Conservation (phyloP, 495 filamentous ascomycete species). For the Hyaloscypha hepaticicola region DNA sequence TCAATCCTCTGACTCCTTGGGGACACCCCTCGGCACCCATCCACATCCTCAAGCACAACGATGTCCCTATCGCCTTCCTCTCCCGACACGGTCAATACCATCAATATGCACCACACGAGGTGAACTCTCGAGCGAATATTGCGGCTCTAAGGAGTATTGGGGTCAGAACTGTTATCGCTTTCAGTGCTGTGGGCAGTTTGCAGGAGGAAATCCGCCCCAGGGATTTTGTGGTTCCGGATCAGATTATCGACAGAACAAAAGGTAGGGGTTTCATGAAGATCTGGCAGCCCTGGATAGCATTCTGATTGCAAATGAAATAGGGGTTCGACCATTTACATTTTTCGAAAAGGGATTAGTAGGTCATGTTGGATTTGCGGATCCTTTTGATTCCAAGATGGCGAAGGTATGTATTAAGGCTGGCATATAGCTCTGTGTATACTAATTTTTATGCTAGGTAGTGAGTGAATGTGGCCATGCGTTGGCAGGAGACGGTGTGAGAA, state of each 20-base stretch:
- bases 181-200: slow-evolving; percentile 91
- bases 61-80: slow-evolving; percentile 86
- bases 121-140: slow-evolving; percentile 89
- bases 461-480: slow-evolving; percentile 69
- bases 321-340: slow-evolving; percentile 83
- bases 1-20: slow-evolving; percentile 83
- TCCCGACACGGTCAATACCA: slow-evolving; percentile 89
- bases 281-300: background rate
- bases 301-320: slow-evolving; percentile 7
- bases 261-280: slow-evolving; percentile 45
- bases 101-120: slow-evolving; percentile 87
- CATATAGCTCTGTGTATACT: background rate
- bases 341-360: slow-evolving; percentile 93
- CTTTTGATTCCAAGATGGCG: slow-evolving; percentile 79
- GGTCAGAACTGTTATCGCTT: slow-evolving; percentile 86
- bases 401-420: slow-evolving; percentile 30
- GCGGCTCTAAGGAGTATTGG: slow-evolving; percentile 87
- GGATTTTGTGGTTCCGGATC: slow-evolving; percentile 94
- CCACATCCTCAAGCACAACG: slow-evolving; percentile 78
- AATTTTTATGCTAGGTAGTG: slow-evolving; percentile 49
- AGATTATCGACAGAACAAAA: slow-evolving; percentile 97
- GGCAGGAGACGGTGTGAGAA: slow-evolving; percentile 71
- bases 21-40: slow-evolving; percentile 88
- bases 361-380: slow-evolving; percentile 93
- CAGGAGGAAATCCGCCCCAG: slow-evolving; percentile 88